Percentiles rank a stretch among this genome's conserved stretches.
Evolutionary conservation across 352 stramenopile species (phyloP).

Genomic region (Pythium pectinolyticum): DNA sequence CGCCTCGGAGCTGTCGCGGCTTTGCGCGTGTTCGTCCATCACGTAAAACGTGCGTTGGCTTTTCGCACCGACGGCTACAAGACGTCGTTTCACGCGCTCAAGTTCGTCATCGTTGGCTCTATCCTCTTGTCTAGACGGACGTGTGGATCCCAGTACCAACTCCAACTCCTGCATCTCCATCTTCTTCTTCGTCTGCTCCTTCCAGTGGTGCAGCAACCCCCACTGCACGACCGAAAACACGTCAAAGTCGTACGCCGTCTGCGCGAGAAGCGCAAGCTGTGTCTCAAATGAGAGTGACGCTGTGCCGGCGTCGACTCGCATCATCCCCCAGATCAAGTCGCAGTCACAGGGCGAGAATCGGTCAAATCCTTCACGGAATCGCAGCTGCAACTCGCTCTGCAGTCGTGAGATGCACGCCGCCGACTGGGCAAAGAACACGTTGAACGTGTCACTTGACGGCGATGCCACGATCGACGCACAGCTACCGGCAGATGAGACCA

Average conservation of each 20-base stretch:
- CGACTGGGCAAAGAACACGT: slow-evolving; percentile 49
- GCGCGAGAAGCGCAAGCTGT: slow-evolving; percentile 50
- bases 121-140: neutral
- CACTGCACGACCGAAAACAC: slow-evolving; percentile 70
- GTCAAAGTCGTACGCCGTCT: slow-evolving; percentile 76
- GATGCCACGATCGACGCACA: slow-evolving; percentile 28
- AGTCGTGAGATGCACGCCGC: neutral
- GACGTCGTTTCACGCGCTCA: slow-evolving; percentile 3
- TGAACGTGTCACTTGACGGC: slow-evolving; percentile 69
- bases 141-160: no score
- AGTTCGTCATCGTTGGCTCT: neutral
- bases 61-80: slow-evolving; percentile 39
- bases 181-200: neutral
- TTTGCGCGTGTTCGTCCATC: slow-evolving; percentile 41
- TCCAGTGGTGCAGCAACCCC: slow-evolving; percentile 45
- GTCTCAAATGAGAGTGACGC: slow-evolving; percentile 44
- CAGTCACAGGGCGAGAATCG: slow-evolving; percentile 71
- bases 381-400: neutral
- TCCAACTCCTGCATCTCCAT: no score
- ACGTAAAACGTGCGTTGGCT: slow-evolving; percentile 57
- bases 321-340: slow-evolving; percentile 75
- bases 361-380: slow-evolving; percentile 40
- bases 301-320: slow-evolving; percentile 55
- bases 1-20: neutral
- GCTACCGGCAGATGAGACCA: slow-evolving; percentile 27